These are phyloP conservation scores for Phytopythium helicoides DNA, from an alignment of 352 stramenopile species.

Conservation along the genomic window DNA sequence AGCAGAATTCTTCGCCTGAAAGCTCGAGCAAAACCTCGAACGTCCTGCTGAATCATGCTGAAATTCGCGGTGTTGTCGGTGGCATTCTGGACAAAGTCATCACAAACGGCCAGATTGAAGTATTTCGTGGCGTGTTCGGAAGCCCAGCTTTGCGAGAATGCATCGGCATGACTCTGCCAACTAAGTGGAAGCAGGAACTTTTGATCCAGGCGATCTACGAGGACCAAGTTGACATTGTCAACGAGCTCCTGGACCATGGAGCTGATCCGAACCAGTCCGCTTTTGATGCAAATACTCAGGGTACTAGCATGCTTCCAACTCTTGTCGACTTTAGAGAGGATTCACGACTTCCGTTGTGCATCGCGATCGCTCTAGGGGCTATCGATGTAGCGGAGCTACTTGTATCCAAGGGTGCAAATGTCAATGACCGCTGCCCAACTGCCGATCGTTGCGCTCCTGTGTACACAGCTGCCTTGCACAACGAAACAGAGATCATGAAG, in stretches of 20 bases:
- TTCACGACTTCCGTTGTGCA: conserved; percentile 6
- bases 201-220: conserved; percentile 13
- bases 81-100: conserved; percentile 1
- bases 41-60: background rate
- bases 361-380: conserved; percentile 11
- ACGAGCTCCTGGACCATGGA: conserved; percentile 1
- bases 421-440: conserved; percentile 4
- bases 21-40: background rate
- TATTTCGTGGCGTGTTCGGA: background rate
- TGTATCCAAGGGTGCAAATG: conserved; percentile 9
- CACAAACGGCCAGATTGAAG: background rate
- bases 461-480: conserved; percentile 11
- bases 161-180: background rate
- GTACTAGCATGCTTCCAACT: background rate
- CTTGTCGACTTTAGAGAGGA: background rate
- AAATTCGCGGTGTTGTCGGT: background rate
- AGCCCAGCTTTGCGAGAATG: background rate
- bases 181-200: conserved; percentile 2
- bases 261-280: background rate
- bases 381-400: conserved; percentile 19
- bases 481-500: conserved; percentile 16
- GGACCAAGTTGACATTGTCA: conserved; percentile 1
- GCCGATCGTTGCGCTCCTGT: conserved; percentile 8
- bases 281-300: background rate
- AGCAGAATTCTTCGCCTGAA: background rate